Evolutionary conservation across 208 protist species (phyloP).

Genomic region (Vickermania spadyakhi): DNA sequence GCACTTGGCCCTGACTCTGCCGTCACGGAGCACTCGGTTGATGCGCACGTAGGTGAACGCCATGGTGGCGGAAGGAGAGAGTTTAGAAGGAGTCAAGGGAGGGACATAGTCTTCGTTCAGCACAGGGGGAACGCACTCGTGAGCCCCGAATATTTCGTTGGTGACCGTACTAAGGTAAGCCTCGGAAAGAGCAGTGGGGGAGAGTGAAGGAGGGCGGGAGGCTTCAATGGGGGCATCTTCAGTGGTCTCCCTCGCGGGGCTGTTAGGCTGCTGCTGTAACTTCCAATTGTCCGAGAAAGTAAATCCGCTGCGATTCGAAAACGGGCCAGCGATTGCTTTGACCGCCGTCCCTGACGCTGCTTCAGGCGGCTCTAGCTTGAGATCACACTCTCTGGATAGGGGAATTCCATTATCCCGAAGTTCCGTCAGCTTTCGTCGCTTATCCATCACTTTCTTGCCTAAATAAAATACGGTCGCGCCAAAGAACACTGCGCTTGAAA

Average conservation of each 20-base stretch:
- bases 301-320: neutral
- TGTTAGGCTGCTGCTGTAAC: neutral
- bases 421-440: neutral
- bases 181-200: neutral
- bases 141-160: constrained; percentile 7
- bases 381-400: neutral
- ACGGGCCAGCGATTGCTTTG: too few relatives aligned
- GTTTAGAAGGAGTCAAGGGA: constrained; percentile 32
- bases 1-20: constrained; percentile 16
- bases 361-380: neutral
- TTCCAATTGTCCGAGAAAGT: neutral
- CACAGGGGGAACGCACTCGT: constrained; percentile 22
- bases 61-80: constrained; percentile 25
- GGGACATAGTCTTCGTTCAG: constrained; percentile 20
- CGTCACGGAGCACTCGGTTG: constrained; percentile 45
- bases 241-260: neutral
- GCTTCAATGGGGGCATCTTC: neutral
- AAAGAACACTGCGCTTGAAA: constrained; percentile 27
- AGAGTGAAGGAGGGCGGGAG: neutral
- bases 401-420: neutral
- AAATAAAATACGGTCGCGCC: neutral
- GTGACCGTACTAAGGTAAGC: neutral
- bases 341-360: neutral
- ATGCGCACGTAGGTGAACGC: constrained; percentile 28
- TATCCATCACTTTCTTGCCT: neutral